These are phyloP conservation scores for Clitopilus passeckerianus DNA, from an alignment of 768 basidiomycete genomes.

Conservation along the genomic window DNA sequence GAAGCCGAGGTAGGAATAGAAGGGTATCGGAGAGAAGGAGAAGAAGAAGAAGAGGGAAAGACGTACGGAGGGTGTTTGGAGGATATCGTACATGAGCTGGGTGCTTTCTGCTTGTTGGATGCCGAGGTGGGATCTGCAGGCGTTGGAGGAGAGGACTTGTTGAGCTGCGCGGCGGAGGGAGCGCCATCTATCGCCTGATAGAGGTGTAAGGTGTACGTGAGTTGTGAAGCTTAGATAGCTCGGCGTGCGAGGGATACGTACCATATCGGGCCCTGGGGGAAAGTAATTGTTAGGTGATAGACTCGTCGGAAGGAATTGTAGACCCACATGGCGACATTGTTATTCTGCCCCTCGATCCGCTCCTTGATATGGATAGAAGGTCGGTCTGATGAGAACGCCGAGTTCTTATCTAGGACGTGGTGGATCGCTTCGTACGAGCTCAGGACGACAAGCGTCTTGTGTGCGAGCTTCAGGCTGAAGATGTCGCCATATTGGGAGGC, in stretches of 20 bases:
- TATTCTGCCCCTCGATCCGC: not conserved
- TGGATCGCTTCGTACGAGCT: conserved; percentile 16
- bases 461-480: conserved; percentile 19
- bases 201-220: not conserved
- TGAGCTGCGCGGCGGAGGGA: not conserved
- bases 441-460: conserved; percentile 20
- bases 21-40: no score
- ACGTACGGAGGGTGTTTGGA: not conserved
- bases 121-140: not conserved
- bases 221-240: not conserved
- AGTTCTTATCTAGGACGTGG: conserved; percentile 12
- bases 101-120: not conserved
- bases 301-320: no score
- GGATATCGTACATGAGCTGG: not conserved
- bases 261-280: not conserved
- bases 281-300: no score
- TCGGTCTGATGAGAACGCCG: not conserved
- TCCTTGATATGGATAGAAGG: not conserved
- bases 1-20: no score
- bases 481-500: conserved; percentile 22
- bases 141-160: not conserved
- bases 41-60: no score
- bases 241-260: not conserved
- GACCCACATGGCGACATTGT: not conserved
- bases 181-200: not conserved